Evolutionary conservation across 2,329 filamentous ascomycete genomes (phyloP).

Genomic region (Cladosporium halotolerans): DNA sequence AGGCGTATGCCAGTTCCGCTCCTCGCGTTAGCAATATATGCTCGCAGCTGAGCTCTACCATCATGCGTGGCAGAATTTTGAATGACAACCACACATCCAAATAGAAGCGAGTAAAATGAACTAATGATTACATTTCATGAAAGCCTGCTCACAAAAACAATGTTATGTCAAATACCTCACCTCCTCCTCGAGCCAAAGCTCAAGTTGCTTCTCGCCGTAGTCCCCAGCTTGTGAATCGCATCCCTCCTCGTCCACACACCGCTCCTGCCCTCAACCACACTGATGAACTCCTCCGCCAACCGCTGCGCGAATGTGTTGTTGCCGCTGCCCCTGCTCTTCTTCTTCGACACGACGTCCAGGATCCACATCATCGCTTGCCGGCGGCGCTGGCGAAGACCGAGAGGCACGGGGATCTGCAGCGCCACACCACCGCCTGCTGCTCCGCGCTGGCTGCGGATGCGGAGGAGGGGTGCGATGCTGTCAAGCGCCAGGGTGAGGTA

Average conservation of each 20-base stretch:
- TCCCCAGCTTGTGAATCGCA: constrained; percentile 72
- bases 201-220: constrained; percentile 70
- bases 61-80: too few species aligned
- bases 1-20: too few species aligned
- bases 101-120: not conserved
- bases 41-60: too few species aligned
- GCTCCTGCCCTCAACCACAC: constrained; percentile 81
- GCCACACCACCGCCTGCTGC: constrained; percentile 79
- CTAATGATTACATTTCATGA: not conserved
- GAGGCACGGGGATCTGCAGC: constrained; percentile 74
- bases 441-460: constrained; percentile 68
- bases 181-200: constrained; percentile 16
- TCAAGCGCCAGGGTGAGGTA: constrained; percentile 90
- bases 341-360: constrained; percentile 72
- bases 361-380: constrained; percentile 84
- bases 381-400: constrained; percentile 63
- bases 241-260: constrained; percentile 76
- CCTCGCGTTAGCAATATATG: too few species aligned
- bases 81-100: too few species aligned
- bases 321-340: constrained; percentile 65
- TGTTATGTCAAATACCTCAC: not conserved
- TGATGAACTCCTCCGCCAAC: constrained; percentile 78
- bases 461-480: constrained; percentile 82
- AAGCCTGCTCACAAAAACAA: not conserved
- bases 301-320: constrained; percentile 66